Evolutionary conservation across 371 early-diverging fungal species (phyloP).

Genomic region (Mortierella sp.): DNA sequence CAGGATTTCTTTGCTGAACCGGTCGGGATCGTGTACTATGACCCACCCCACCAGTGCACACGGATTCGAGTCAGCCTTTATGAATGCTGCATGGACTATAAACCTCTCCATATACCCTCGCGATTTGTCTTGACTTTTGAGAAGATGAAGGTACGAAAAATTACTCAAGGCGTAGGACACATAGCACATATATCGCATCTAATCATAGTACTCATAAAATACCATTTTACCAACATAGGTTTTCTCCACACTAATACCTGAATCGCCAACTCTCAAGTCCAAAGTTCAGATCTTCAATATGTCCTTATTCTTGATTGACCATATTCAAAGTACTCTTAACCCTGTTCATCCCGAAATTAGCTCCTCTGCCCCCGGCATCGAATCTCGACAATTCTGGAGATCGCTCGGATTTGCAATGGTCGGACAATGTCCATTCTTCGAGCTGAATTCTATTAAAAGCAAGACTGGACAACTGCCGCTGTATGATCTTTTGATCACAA

Average conservation of each 20-base stretch:
- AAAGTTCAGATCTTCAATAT: constrained; percentile 55
- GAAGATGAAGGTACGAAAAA: constrained; percentile 62
- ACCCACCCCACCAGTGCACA: constrained; percentile 48
- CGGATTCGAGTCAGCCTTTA: constrained; percentile 35
- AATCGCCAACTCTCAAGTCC: constrained; percentile 53
- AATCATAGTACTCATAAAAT: neutral
- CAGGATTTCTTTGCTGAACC: constrained; percentile 62
- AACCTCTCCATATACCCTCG: constrained; percentile 64
- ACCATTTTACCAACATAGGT: constrained; percentile 14
- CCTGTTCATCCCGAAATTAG: constrained; percentile 19
- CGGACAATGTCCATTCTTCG: constrained; percentile 51
- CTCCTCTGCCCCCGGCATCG: constrained; percentile 23
- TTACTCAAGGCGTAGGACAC: neutral
- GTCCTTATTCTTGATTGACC: constrained; percentile 44
- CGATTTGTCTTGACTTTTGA: constrained; percentile 65
- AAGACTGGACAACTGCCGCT: constrained; percentile 48
- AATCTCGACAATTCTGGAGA: constrained; percentile 32
- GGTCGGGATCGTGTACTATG: constrained; percentile 36
- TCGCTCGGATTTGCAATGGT: constrained; percentile 37
- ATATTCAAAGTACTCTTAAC: constrained; percentile 21
- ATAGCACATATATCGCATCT: neutral
- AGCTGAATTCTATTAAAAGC: constrained; percentile 48
- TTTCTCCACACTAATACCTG: constrained; percentile 43
- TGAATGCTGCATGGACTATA: constrained; percentile 64
- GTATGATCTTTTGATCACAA: constrained; percentile 69